Evolutionary conservation across 2,329 filamentous ascomycete species (phyloP), one percentile per base, ranked within the genome.

Genomic region (Penicillium fuscoglaucum): DNA sequence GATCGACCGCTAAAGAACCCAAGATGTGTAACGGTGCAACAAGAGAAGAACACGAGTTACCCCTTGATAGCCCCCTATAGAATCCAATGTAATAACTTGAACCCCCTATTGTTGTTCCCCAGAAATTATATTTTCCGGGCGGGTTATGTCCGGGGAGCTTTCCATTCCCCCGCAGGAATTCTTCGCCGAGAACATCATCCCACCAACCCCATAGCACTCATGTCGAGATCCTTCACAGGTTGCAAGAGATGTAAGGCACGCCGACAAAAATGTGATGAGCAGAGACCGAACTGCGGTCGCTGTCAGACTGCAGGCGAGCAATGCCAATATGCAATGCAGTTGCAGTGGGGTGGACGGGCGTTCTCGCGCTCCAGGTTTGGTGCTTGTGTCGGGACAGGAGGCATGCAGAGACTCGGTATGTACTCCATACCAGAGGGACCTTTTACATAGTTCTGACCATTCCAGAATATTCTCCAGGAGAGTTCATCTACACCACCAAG

Each of bases 221-320:
- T 76, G 72, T 74, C 74, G 65, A 74, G 75, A 61, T 78, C 76
- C 12, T 76, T 77, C 51, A 73, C 69, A 51, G 76, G 76, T n/a
- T 78, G 76, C 68, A 74, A 73, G 61, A 71, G 76, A 66, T 78
- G 76, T 73, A 78, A 77, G 67, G 68, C 72, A 49, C 74, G 77
- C 39, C 74, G 77, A 53, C 75, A 79, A 61, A 79, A 79, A 74
- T 79, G 77, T 67, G 76, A 79, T 60, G 77, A 79, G 65, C 67
- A 70, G 52, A 72, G 72, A 57, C 77, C 77, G 28, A 68, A 62
- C 49, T 79, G 77, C 66, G 69, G 70, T 13, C 73, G 76, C 57
- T 79, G 76, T 62, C 68, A 70, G 63, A 62, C 68, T 44, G 74
- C 75, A n/a, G 70, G 69, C 33, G 67, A 67, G 49, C 67, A 70